These are phyloP conservation scores for Meira nashicola DNA, from an alignment of 1,284 basidiomycete genomes.

Conservation along the genomic window DNA sequence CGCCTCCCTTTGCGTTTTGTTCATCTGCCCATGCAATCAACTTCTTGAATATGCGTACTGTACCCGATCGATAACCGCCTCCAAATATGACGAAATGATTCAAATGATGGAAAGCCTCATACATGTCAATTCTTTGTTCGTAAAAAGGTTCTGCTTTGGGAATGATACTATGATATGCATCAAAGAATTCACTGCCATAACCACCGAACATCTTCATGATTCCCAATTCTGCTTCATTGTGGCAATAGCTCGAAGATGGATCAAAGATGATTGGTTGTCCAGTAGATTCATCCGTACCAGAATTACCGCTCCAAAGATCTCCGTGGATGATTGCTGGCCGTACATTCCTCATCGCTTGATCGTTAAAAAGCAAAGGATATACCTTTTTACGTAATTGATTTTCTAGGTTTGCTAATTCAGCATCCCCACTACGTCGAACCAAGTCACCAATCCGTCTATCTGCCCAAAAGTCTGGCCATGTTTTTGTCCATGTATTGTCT, in stretches of 20 bases:
- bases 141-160: constrained; percentile 73
- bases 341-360: constrained; percentile 58
- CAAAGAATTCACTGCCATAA: constrained; percentile 67
- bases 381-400: constrained; percentile 59
- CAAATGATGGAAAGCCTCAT: constrained; percentile 80
- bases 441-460: constrained; percentile 18
- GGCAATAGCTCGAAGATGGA: constrained; percentile 75
- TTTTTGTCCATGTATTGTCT: constrained; percentile 18
- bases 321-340: constrained; percentile 76
- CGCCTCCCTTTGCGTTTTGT: constrained; percentile 3
- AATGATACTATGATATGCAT: constrained; percentile 66
- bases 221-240: constrained; percentile 79
- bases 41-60: constrained; percentile 13
- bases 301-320: constrained; percentile 66
- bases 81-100: constrained; percentile 57
- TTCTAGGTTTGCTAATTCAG: constrained; percentile 12
- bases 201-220: constrained; percentile 79
- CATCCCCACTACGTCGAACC: constrained; percentile 9
- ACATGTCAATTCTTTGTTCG: constrained; percentile 63
- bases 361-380: constrained; percentile 65
- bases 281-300: constrained; percentile 52
- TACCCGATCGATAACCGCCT: constrained; percentile 13
- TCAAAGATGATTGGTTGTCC: constrained; percentile 68
- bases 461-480: constrained; percentile 18
- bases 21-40: constrained; percentile 17